A percentile compares a stretch with the other conserved stretches of the same genome.
Evolutionary conservation across 202 grass and related monocot genomes (phyloP).

Genomic region (Setaria italica): DNA sequence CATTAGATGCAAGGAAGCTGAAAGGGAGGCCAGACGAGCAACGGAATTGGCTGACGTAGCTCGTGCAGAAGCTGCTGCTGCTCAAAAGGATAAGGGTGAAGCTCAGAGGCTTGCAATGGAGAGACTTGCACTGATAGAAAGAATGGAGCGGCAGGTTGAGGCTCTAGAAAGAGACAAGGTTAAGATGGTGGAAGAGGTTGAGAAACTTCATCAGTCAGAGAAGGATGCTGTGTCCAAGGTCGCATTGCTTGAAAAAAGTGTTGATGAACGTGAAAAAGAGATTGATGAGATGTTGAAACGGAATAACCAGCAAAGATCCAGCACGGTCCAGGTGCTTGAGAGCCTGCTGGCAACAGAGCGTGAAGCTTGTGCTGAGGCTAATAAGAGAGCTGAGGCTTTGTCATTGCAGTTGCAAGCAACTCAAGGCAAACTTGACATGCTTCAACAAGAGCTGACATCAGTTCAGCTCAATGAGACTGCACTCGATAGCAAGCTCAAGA

Average conservation of each 20-base stretch:
- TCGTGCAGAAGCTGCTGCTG: slow-evolving; percentile 65
- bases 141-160: slow-evolving; percentile 78
- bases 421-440: slow-evolving; percentile 87
- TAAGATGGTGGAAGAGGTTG: slow-evolving; percentile 78
- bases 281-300: slow-evolving; percentile 86
- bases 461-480: slow-evolving; percentile 80
- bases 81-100: slow-evolving; percentile 95
- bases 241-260: slow-evolving; percentile 72
- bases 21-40: slow-evolving; percentile 84
- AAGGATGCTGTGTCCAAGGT: slow-evolving; percentile 79
- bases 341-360: slow-evolving; percentile 75
- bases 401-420: slow-evolving; percentile 93
- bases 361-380: slow-evolving; percentile 77
- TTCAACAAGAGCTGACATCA: slow-evolving; percentile 87
- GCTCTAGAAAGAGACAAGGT: slow-evolving; percentile 73
- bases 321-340: slow-evolving; percentile 93
- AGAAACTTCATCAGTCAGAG: slow-evolving; percentile 72
- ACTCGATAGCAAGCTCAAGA: slow-evolving; percentile 86
- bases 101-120: slow-evolving; percentile 89
- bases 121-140: slow-evolving; percentile 79
- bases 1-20: slow-evolving; percentile 88
- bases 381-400: slow-evolving; percentile 79
- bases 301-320: slow-evolving; percentile 94
- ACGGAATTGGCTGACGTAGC: slow-evolving; percentile 85
- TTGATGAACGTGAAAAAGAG: slow-evolving; percentile 87